Evolutionary conservation across 345 rosid genomes (phyloP), one percentile per base, ranked within the genome.

Genomic region (Hypericum androsaemum): DNA sequence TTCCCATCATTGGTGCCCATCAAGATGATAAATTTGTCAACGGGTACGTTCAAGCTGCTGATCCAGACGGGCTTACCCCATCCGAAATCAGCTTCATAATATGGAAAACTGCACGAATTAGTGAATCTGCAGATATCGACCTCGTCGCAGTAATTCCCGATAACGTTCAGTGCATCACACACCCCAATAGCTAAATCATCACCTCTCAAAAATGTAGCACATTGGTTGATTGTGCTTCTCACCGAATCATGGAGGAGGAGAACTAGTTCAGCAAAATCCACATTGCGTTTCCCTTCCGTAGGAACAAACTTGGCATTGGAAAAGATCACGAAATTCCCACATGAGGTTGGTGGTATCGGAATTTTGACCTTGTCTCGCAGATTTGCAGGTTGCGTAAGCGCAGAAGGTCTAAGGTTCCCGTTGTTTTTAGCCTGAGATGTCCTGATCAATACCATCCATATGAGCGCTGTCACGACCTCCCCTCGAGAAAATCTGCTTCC

Each of bases 391-490:
- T 58, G 48, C 6, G 22, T 12, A 7, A 61, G 48, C 17, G 57
- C 16, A 13, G 50, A 56, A 13, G 66, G 60, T 0, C 47, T 46
- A 22, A 22, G 11, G 16, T 66, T 11, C 69, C n/a, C 7, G 76
- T 59, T 35, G 68, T 59, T 32, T 75, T 71, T 45, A 71, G 65
- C 8, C 71, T 47, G 7, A 61, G 73, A 38, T 56, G 8, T 37
- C 71, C 41, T 5, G 43, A 5, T 56, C 47, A 62, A 0, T 37
- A 9, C 43, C 32, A 22, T 61, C 75, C 74, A 74, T 44, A 77
- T 43, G 43, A 74, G 65, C 12, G 72, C 60, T 0, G 72, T 63
- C 11, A 77, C 65, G 0, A 75, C 76, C 40, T 73, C 76, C 7
- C 73, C 61, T 0, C 79, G 74, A 0, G 78, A 61, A 0, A 64